These are phyloP conservation scores for Prunus salicina DNA, from an alignment of 306 rosid genomes.

Conservation along the genomic window DNA sequence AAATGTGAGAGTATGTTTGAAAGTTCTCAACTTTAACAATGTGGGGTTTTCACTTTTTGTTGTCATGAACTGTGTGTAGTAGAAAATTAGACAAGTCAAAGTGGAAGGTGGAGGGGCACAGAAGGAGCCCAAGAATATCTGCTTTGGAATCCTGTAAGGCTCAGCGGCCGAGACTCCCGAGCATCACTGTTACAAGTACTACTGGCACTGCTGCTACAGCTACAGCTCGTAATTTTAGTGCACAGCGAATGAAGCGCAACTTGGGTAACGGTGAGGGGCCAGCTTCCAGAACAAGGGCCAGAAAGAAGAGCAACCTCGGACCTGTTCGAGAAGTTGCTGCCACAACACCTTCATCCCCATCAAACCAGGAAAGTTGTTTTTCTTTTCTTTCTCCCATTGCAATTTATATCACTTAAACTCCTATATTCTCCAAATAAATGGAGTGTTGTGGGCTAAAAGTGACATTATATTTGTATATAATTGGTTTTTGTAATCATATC, in stretches of 20 bases:
- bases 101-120: constrained; percentile 34
- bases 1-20: neutral
- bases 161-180: constrained; percentile 4
- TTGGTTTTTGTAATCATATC: neutral
- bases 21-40: constrained; percentile 8
- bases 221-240: neutral
- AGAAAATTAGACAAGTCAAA: constrained; percentile 36
- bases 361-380: constrained; percentile 24
- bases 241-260: constrained; percentile 1
- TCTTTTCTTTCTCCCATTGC: neutral
- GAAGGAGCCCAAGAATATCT: constrained; percentile 54
- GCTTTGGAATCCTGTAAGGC: constrained; percentile 35
- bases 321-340: constrained; percentile 29
- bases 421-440: neutral
- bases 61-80: constrained; percentile 7
- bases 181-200: neutral
- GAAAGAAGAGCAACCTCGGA: constrained; percentile 36
- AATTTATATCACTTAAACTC: neutral
- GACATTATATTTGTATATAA: neutral
- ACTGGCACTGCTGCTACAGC: neutral
- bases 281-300: constrained; percentile 40
- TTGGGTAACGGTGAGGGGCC: constrained; percentile 29
- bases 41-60: constrained; percentile 12
- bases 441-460: neutral
- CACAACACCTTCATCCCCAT: constrained; percentile 12